Evolutionary conservation across 2,329 filamentous ascomycete species (phyloP).

Genomic region (Whalleya microplaca): DNA sequence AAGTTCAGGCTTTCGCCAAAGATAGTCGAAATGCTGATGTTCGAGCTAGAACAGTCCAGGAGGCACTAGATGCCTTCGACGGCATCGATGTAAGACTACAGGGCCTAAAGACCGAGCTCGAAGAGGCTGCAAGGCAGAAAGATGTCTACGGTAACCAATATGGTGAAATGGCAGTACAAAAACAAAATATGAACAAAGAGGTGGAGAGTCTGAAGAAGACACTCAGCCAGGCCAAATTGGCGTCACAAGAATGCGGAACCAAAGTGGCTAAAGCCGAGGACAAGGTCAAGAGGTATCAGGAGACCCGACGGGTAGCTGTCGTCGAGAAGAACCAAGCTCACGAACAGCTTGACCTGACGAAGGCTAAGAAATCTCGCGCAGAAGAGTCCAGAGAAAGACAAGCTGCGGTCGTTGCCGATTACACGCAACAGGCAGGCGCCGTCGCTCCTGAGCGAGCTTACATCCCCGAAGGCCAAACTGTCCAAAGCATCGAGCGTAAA

Average conservation of each 20-base stretch:
- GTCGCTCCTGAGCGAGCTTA: constrained; percentile 60
- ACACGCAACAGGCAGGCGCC: constrained; percentile 56
- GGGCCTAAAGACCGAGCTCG: constrained; percentile 60
- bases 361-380: constrained; percentile 48
- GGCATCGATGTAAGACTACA: constrained; percentile 71
- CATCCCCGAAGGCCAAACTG: constrained; percentile 67
- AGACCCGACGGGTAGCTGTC: constrained; percentile 57
- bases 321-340: constrained; percentile 65
- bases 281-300: constrained; percentile 53
- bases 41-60: constrained; percentile 53
- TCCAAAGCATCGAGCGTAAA: constrained; percentile 57
- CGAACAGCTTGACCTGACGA: constrained; percentile 53
- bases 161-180: constrained; percentile 54
- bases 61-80: constrained; percentile 67
- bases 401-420: constrained; percentile 53
- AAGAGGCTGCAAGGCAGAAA: constrained; percentile 49
- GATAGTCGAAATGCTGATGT: constrained; percentile 64
- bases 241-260: constrained; percentile 45
- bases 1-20: constrained; percentile 49
- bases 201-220: constrained; percentile 45
- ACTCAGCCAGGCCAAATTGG: constrained; percentile 38
- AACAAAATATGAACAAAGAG: constrained; percentile 50
- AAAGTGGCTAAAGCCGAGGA: constrained; percentile 59
- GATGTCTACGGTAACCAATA: constrained; percentile 59
- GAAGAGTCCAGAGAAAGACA: constrained; percentile 54